Percentiles rank a stretch among this genome's conserved stretches.
These are phyloP conservation scores for Pezicula rhizophila DNA, from an alignment of 2,329 filamentous ascomycete species.

Conservation along the genomic window DNA sequence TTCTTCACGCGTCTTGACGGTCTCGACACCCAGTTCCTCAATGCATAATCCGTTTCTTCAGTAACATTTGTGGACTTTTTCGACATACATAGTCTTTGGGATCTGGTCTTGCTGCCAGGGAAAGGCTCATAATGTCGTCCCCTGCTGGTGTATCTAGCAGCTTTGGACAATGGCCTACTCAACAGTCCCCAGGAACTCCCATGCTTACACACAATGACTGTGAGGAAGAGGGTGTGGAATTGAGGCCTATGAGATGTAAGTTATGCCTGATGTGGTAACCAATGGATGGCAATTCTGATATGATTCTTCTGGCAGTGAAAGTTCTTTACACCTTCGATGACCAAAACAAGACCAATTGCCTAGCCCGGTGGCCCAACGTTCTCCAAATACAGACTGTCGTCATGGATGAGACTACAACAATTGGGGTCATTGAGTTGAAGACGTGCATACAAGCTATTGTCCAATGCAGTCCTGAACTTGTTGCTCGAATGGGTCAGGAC, in stretches of 20 bases:
- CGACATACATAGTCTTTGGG: conserved; percentile 8
- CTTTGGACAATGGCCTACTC: conserved; percentile 12
- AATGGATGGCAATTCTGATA: conserved; percentile 12
- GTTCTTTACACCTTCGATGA: conserved; percentile 94
- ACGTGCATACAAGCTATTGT: conserved; percentile 80
- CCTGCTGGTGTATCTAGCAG: conserved; percentile 13
- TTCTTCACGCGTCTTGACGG: conserved; percentile 4
- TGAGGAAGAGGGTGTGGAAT: conserved; percentile 46
- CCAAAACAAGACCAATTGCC: conserved; percentile 79
- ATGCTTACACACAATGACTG: conserved; percentile 8
- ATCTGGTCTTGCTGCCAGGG: conserved; percentile 14
- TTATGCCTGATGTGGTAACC: conserved; percentile 12
- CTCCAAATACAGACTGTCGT: conserved; percentile 74
- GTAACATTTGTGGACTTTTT: conserved; percentile 12
- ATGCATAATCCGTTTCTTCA: conserved; percentile 15
- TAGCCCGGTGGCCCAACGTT: conserved; percentile 77
- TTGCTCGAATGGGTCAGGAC: conserved; percentile 64
- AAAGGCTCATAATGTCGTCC: conserved; percentile 22
- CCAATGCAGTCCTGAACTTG: conserved; percentile 76
- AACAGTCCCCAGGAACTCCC: conserved; percentile 13
- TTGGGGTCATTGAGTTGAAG: conserved; percentile 82
- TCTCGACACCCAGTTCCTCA: conserved; percentile 5
- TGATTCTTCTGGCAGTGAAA: conserved; percentile 60
- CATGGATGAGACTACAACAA: conserved; percentile 71
- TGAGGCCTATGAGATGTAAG: conserved; percentile 57